A percentile compares a stretch with the other conserved stretches of the same genome.
phyloP scores from a whole-genome alignment of 2,329 filamentous ascomycete species.

The Beauveria sp. region DNA sequence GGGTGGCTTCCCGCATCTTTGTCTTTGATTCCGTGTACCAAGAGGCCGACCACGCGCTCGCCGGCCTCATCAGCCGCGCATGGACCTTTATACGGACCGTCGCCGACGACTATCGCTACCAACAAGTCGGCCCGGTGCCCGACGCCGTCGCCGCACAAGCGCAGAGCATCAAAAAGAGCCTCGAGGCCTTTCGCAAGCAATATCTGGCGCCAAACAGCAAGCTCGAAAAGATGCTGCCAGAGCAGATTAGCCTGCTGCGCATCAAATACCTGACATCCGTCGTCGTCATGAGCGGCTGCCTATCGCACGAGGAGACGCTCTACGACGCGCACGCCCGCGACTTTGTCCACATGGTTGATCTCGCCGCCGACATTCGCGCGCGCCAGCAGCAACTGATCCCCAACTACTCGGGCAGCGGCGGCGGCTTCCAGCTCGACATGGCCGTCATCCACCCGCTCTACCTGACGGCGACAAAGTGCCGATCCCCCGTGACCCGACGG shows the following conservation, averaged over 20 bases:
- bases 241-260: constrained; percentile 10
- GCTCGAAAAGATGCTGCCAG: constrained; percentile 1
- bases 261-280: constrained; percentile 12
- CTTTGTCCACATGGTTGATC: constrained; percentile 13
- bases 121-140: constrained; percentile 3
- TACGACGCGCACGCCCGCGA: constrained; percentile 10
- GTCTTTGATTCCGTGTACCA: constrained; percentile 10
- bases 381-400: not conserved
- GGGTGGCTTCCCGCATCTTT: constrained; percentile 6
- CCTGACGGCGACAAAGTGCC: constrained; percentile 14
- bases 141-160: constrained; percentile 7
- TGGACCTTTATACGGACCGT: constrained; percentile 11
- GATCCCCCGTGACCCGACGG: constrained; percentile 11
- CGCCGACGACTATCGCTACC: constrained; percentile 11
- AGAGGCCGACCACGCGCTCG: constrained; percentile 9
- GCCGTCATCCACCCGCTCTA: constrained; percentile 14
- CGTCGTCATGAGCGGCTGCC: constrained; percentile 9
- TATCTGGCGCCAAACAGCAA: not conserved
- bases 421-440: constrained; percentile 12
- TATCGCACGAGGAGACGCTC: constrained; percentile 12
- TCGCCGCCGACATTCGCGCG: not conserved
- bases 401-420: not conserved
- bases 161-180: constrained; percentile 2
- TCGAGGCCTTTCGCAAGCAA: constrained; percentile 6
- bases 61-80: constrained; percentile 5